Conservation (phyloP, 2,329 filamentous ascomycete genomes). For the Claviceps arundinis region DNA sequence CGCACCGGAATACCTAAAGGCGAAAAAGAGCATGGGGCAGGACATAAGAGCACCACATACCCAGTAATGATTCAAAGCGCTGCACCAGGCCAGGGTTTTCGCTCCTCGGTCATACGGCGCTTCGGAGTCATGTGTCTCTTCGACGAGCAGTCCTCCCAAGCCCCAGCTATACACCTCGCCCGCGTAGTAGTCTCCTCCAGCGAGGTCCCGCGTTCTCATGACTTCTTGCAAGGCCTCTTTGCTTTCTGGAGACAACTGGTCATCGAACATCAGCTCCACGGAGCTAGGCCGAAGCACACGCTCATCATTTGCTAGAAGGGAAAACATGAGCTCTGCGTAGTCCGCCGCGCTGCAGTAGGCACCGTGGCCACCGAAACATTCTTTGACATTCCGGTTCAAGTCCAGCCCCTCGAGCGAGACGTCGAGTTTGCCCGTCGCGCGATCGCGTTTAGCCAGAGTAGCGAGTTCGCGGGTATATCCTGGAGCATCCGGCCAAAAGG, state of each 20-base stretch:
- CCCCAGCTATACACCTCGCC: neutral
- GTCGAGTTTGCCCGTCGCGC: neutral
- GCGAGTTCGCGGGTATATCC: neutral
- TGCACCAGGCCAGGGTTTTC: neutral
- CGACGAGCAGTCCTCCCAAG: neutral
- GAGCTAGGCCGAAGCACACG: conserved; percentile 29
- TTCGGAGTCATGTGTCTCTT: neutral
- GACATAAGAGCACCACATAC: neutral
- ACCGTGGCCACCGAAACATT: neutral
- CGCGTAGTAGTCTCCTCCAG: neutral
- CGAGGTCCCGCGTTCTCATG: neutral
- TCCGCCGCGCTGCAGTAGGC: neutral
- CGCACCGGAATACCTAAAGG: neutral
- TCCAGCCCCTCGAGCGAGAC: neutral
- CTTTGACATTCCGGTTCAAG: neutral
- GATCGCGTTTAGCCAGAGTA: neutral
- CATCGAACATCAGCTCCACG: conserved; percentile 30
- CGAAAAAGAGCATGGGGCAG: neutral
- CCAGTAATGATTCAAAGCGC: neutral
- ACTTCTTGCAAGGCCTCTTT: neutral
- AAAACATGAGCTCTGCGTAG: neutral
- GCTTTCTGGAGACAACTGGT: conserved; percentile 24
- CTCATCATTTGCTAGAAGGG: conserved; percentile 27
- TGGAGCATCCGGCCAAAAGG: neutral
- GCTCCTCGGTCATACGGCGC: neutral